Percentiles rank a stretch among this genome's conserved stretches.
phyloP scores from a whole-genome alignment of 2,329 filamentous ascomycete species.

The Colletotrichum musae region DNA sequence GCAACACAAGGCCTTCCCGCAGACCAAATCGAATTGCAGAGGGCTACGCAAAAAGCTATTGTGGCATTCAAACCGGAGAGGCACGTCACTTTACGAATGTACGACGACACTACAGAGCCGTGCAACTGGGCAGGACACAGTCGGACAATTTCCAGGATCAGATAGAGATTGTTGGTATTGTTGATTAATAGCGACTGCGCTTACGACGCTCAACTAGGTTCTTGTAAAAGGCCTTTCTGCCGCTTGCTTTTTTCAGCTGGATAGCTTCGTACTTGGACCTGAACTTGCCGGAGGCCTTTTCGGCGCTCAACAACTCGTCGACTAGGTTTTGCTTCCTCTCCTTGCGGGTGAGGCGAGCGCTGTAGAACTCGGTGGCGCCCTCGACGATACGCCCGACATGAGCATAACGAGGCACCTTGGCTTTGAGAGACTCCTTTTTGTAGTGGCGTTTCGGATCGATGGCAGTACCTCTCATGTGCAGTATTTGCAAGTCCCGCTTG shows the following conservation, averaged over 20 bases:
- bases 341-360: constrained; percentile 84
- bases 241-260: constrained; percentile 85
- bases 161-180: neutral
- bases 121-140: too few relatives aligned
- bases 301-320: constrained; percentile 83
- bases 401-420: constrained; percentile 83
- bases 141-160: too few relatives aligned
- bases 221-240: constrained; percentile 92
- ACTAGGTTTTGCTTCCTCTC: constrained; percentile 90
- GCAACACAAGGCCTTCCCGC: too few relatives aligned
- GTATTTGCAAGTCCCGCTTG: constrained; percentile 89
- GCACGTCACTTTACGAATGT: too few relatives aligned
- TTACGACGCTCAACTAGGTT: constrained; percentile 70
- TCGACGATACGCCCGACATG: constrained; percentile 91
- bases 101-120: too few relatives aligned
- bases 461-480: constrained; percentile 86
- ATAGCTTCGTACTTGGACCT: constrained; percentile 91
- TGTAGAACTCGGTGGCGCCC: constrained; percentile 90
- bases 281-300: constrained; percentile 79
- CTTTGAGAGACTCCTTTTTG: constrained; percentile 85
- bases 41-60: too few relatives aligned
- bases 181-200: constrained; percentile 39
- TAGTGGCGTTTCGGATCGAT: constrained; percentile 92
- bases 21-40: too few relatives aligned
- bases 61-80: too few relatives aligned